Conservation (phyloP, 441 rosid species). For the Syzygium malaccense region DNA sequence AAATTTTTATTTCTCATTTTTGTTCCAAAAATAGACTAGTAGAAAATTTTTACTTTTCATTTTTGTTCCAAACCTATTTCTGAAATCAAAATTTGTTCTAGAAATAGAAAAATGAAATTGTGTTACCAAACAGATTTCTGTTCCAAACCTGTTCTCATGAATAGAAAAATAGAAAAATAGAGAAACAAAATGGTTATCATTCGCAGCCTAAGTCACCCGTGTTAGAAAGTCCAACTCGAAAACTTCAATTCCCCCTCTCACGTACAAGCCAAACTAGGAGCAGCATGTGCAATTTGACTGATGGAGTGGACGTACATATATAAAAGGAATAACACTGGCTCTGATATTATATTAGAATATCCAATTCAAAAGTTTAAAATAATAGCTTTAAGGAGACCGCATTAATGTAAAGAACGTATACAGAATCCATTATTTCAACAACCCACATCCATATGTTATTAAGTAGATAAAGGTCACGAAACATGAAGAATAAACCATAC, state of each 20-base stretch:
- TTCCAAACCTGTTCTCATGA: too few species aligned
- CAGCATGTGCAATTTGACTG: background rate
- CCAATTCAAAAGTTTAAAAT: fast-evolving
- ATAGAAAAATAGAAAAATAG: too few species aligned
- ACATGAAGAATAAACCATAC: background rate
- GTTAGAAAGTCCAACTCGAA: background rate
- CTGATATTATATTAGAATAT: fast-evolving
- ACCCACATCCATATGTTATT: background rate
- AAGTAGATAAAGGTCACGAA: background rate
- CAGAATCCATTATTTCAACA: fast-evolving
- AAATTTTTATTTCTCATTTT: too few species aligned
- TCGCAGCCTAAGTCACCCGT: too few species aligned
- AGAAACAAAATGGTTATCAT: too few species aligned
- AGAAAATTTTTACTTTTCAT: too few species aligned
- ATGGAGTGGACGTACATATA: fast-evolving
- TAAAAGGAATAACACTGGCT: fast-evolving
- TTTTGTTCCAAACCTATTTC: too few species aligned
- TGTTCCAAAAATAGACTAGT: too few species aligned
- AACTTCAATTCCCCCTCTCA: background rate
- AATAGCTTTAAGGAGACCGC: fast-evolving
- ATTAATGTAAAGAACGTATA: background rate
- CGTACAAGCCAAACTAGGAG: background rate
- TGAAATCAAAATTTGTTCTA: too few species aligned
- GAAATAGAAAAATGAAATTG: too few species aligned
- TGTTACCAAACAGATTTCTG: too few species aligned